Evolutionary conservation across 1,284 basidiomycete genomes (phyloP), one percentile per base, ranked within the genome.

Genomic region (Thecaphora thlaspeos): DNA sequence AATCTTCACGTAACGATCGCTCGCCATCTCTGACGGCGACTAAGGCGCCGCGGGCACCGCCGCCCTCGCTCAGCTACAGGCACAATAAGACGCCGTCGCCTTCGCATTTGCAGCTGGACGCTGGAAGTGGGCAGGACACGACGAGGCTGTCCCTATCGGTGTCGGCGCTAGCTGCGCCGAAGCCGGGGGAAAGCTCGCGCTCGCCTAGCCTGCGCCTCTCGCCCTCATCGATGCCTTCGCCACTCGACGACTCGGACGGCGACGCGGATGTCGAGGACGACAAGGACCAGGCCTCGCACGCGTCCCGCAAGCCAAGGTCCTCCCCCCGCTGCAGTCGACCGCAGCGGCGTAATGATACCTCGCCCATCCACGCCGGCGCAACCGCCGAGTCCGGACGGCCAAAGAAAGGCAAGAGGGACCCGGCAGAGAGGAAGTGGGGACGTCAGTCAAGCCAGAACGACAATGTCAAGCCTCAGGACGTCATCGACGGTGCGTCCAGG

Each of bases 231-330:
- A n/a, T 60, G 36, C 37, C 45, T 1, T 51, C 53, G 14, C 17
- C 18, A 7, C 18, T 37, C 11, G 48, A 49, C 7, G 61, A 65
- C 14, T 56, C 53, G 37, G 61, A 65, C n/a, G 56, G 45, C 12
- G 57, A 65, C 41, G 61, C 61, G 9, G 61, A 65, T 23, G 61
- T 43, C 12, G 61, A 65, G 38, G 48, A 21, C 12, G 61, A 65
- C 34, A 50, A 21, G 8, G 57, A 65, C 19, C 42, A 28, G 23
- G 51, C 57, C 26, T 28, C 26, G 26, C 26, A 28, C 26, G 11
- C 5, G 7, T 28, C 26, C 7, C 26, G 28, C 56, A 50, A 30
- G 18, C 32, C 3, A 40, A 15, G 4, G 39, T 26, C 3, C 24
- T 63, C 23, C 49, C 58, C 23, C 44, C 48, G 46, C 58, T 52